These are phyloP conservation scores for Trichophyton verrucosum DNA, from an alignment of 2,329 filamentous ascomycete species.

Conservation along the genomic window DNA sequence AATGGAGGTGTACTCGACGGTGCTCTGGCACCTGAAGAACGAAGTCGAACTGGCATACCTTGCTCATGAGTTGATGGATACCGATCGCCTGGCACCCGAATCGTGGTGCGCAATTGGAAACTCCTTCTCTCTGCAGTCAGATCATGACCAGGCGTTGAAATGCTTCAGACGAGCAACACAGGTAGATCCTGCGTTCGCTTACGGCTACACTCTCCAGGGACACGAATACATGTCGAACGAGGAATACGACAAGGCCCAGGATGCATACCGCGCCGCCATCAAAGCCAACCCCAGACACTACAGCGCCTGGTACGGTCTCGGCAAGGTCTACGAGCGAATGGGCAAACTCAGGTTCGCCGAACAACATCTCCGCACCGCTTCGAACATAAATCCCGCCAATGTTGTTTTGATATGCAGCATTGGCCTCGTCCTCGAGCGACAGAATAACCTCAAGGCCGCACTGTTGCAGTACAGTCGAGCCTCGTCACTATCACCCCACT, in stretches of 20 bases:
- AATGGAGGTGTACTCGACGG: constrained; percentile 96
- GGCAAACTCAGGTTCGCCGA: constrained; percentile 86
- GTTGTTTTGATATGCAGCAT: constrained; percentile 87
- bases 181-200: constrained; percentile 78
- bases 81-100: constrained; percentile 78
- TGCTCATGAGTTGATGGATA: constrained; percentile 77
- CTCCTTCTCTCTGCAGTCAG: constrained; percentile 79
- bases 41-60: constrained; percentile 86
- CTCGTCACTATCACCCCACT: constrained; percentile 66
- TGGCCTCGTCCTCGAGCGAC: constrained; percentile 76
- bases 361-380: constrained; percentile 78
- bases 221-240: constrained; percentile 94
- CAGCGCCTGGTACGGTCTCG: constrained; percentile 94
- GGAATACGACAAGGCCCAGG: constrained; percentile 88
- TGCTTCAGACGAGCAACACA: constrained; percentile 94
- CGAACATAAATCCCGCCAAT: constrained; percentile 84
- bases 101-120: constrained; percentile 95
- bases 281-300: constrained; percentile 81
- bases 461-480: constrained; percentile 72
- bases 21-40: constrained; percentile 95
- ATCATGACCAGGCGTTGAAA: constrained; percentile 86
- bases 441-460: constrained; percentile 67
- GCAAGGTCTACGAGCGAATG: constrained; percentile 71
- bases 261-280: constrained; percentile 75
- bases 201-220: constrained; percentile 88